Percentiles rank a stretch among this genome's conserved stretches.
Evolutionary conservation across 2,329 filamentous ascomycete species (phyloP).

Genomic region (Neocucurbitaria cava): DNA sequence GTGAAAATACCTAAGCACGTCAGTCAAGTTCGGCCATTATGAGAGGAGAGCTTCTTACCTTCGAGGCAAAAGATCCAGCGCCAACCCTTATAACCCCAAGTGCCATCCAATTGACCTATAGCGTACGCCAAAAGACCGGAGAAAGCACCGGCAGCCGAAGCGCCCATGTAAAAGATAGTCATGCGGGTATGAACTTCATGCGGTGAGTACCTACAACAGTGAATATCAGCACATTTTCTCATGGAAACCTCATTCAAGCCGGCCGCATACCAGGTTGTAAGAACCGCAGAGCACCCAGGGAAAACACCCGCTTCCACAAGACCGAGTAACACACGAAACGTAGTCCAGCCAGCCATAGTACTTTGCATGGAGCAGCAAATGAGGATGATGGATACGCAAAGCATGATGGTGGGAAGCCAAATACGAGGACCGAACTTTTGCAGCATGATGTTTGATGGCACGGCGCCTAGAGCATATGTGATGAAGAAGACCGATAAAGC

Average conservation of each 20-base stretch:
- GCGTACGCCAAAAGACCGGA: slow-evolving; percentile 43
- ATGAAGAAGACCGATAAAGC: slow-evolving; percentile 83
- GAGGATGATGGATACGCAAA: slow-evolving; percentile 67
- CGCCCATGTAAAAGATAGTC: slow-evolving; percentile 43
- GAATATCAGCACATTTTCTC: slow-evolving; percentile 53
- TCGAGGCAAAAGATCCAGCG: slow-evolving; percentile 42
- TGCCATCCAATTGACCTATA: slow-evolving; percentile 39
- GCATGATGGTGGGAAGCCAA: slow-evolving; percentile 55
- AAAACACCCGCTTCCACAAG: slow-evolving; percentile 13
- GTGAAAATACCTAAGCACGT: neutral
- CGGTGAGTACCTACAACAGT: slow-evolving; percentile 41
- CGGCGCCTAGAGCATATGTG: slow-evolving; percentile 79
- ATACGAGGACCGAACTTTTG: slow-evolving; percentile 74
- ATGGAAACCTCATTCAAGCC: slow-evolving; percentile 63
- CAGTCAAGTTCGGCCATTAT: neutral
- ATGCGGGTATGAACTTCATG: slow-evolving; percentile 43
- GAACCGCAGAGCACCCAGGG: slow-evolving; percentile 42
- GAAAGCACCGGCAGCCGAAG: slow-evolving; percentile 40
- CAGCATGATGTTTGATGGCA: slow-evolving; percentile 76
- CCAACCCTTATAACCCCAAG: slow-evolving; percentile 33
- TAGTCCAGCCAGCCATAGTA: neutral
- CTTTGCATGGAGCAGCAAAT: slow-evolving; percentile 55
- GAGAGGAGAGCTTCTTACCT: neutral
- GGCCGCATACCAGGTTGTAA: slow-evolving; percentile 39
- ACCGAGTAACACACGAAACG: neutral